Conservation (phyloP, 768 basidiomycete genomes). For the Boletales sp. region DNA sequence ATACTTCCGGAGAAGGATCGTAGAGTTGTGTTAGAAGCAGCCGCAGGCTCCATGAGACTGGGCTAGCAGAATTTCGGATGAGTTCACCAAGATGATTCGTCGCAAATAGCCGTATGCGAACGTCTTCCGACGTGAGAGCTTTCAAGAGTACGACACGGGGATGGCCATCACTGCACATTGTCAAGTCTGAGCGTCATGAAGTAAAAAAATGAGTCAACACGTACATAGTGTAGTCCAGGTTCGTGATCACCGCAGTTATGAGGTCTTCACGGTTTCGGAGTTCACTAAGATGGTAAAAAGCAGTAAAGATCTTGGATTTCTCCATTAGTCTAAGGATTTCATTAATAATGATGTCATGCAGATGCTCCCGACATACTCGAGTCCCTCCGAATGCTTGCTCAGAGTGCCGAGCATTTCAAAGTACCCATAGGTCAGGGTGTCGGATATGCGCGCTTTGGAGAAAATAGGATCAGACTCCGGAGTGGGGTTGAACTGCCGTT, state of each 20-base stretch:
- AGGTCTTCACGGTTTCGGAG: constrained; percentile 88
- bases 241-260: constrained; percentile 86
- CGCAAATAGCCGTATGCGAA: constrained; percentile 84
- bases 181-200: constrained; percentile 1
- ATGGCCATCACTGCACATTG: constrained; percentile 76
- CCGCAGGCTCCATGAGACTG: constrained; percentile 85
- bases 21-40: constrained; percentile 94
- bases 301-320: constrained; percentile 89
- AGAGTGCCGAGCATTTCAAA: constrained; percentile 93
- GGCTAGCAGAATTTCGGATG: constrained; percentile 57
- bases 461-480: constrained; percentile 79
- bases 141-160: constrained; percentile 91
- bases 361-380: constrained; percentile 57
- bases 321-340: constrained; percentile 65
- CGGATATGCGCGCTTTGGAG: constrained; percentile 75
- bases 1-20: constrained; percentile 87
- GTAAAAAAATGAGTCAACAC: constrained; percentile 24
- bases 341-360: constrained; percentile 2
- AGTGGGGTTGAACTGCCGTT: constrained; percentile 60
- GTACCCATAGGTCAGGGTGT: constrained; percentile 87
- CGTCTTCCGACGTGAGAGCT: constrained; percentile 90
- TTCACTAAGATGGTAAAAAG: constrained; percentile 94
- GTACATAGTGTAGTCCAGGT: constrained; percentile 86
- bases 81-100: constrained; percentile 84
- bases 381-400: constrained; percentile 84